These are phyloP conservation scores for Pichia sp. DNA, from an alignment of 1,139 yeast species.

Conservation along the genomic window DNA sequence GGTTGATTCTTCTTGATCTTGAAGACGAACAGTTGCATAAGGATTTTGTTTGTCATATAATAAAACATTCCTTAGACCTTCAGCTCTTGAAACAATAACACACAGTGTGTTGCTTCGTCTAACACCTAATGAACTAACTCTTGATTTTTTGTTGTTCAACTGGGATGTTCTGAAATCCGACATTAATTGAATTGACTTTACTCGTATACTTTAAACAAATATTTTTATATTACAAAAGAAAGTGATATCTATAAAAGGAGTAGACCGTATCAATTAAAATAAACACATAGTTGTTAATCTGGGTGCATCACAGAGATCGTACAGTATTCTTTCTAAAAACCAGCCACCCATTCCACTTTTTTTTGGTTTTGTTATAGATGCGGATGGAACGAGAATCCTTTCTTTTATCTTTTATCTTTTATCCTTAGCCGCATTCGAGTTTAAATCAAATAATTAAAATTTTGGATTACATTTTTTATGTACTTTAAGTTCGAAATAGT, in stretches of 20 bases:
- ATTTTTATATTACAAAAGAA: too few species aligned
- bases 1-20: constrained; percentile 74
- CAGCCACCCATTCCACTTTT: constrained; percentile 5
- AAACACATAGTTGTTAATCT: neutral
- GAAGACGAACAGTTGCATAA: constrained; percentile 71
- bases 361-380: neutral
- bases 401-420: too few species aligned
- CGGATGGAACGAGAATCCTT: too few species aligned
- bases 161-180: constrained; percentile 12
- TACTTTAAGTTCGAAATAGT: too few species aligned
- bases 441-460: too few species aligned
- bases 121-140: neutral
- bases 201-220: neutral
- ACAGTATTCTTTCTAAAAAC: neutral
- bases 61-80: constrained; percentile 74
- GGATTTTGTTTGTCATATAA: constrained; percentile 88
- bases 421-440: neutral
- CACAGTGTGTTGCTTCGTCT: constrained; percentile 22
- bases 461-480: too few species aligned
- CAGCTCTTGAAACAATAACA: constrained; percentile 37
- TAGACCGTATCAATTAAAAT: neutral
- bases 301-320: neutral
- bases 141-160: neutral
- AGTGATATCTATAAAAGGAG: neutral
- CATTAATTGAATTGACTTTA: constrained; percentile 2